phyloP scores from a whole-genome alignment of 2,329 filamentous ascomycete genomes.

The Nectriaceae sp. region DNA sequence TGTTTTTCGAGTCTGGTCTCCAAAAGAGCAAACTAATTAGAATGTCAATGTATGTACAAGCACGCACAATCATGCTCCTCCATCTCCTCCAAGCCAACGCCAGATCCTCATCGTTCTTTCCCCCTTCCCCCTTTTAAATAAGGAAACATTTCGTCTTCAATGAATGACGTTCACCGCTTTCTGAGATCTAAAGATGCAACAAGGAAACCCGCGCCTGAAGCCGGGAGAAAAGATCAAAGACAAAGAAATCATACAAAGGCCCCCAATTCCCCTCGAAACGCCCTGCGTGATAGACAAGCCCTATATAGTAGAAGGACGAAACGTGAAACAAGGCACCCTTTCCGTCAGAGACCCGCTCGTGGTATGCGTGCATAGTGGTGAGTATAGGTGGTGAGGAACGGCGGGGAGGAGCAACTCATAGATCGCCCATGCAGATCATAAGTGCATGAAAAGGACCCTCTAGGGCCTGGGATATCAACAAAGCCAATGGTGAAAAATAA shows the following conservation, averaged over 20 bases:
- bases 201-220: conserved; percentile 22
- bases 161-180: conserved; percentile 29
- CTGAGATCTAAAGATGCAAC: conserved; percentile 33
- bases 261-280: conserved; percentile 34
- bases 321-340: conserved; percentile 19
- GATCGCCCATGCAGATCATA: conserved; percentile 55
- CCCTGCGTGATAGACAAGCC: conserved; percentile 35
- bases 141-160: conserved; percentile 22
- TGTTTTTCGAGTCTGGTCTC: conserved; percentile 27
- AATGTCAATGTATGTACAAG: conserved; percentile 28
- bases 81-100: conserved; percentile 3
- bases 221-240: conserved; percentile 22
- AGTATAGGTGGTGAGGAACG: conserved; percentile 18
- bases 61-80: conserved; percentile 8
- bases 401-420: conserved; percentile 37
- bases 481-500: conserved; percentile 32
- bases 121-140: conserved; percentile 6
- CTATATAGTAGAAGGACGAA: conserved; percentile 5
- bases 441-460: conserved; percentile 33
- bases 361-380: conserved; percentile 7
- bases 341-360: conserved; percentile 19
- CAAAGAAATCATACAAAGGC: conserved; percentile 27
- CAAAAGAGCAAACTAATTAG: conserved; percentile 32
- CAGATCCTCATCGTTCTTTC: conserved; percentile 1
- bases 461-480: conserved; percentile 40